Conservation (phyloP, 2,329 filamentous ascomycete species). For the Zymoseptoria crescenta region DNA sequence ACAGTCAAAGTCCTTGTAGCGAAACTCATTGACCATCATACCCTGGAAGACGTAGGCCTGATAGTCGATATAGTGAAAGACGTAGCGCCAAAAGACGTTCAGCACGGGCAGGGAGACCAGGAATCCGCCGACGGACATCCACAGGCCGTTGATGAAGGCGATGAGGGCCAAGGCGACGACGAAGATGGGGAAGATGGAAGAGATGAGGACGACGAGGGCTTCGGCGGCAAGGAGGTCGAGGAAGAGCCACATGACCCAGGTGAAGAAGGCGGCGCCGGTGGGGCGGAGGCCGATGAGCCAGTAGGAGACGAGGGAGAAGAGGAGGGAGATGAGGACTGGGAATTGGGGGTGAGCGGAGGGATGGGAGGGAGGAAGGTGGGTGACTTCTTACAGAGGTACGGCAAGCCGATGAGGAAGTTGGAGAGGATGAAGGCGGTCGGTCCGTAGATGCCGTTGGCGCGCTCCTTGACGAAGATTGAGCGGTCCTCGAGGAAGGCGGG, state of each 20-base stretch:
- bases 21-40: slow-evolving; percentile 90
- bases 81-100: slow-evolving; percentile 79
- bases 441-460: slow-evolving; percentile 73
- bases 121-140: slow-evolving; percentile 83
- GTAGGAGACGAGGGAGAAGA: slow-evolving; percentile 70
- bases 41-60: slow-evolving; percentile 80
- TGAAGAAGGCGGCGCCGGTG: slow-evolving; percentile 59
- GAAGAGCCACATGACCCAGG: slow-evolving; percentile 76
- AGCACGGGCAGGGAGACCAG: slow-evolving; percentile 64
- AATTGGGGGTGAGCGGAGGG: slow-evolving; percentile 14
- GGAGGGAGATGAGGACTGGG: slow-evolving; percentile 58
- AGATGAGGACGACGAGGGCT: slow-evolving; percentile 70
- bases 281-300: slow-evolving; percentile 70
- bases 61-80: slow-evolving; percentile 84
- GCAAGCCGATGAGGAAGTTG: slow-evolving; percentile 75
- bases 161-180: slow-evolving; percentile 71
- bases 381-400: slow-evolving; percentile 52
- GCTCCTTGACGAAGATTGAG: slow-evolving; percentile 65
- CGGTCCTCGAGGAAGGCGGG: slow-evolving; percentile 76
- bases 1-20: slow-evolving; percentile 55
- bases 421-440: slow-evolving; percentile 63
- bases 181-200: slow-evolving; percentile 67
- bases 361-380: neutral
- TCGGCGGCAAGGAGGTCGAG: slow-evolving; percentile 75
- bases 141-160: slow-evolving; percentile 76